Percentiles rank a stretch among this genome's conserved stretches.
Evolutionary conservation across 2,329 filamentous ascomycete species (phyloP).

Genomic region (Corinectria fuckeliana): DNA sequence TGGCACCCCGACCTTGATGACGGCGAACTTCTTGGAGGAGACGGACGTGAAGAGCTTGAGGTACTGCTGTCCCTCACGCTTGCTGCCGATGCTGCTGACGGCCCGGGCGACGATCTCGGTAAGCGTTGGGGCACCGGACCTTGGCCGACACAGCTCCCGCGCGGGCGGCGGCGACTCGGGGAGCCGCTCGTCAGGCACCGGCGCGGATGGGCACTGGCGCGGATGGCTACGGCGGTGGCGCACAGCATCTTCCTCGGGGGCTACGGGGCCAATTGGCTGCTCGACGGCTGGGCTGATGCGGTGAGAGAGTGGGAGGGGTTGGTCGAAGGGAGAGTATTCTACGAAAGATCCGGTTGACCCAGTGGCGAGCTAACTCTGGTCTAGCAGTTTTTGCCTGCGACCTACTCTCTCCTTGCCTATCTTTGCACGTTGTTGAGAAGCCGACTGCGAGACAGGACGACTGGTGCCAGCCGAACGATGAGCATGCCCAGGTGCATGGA

Average conservation of each 20-base stretch:
- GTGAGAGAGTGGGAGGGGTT: slow-evolving; percentile 8
- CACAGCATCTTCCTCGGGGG: slow-evolving; percentile 49
- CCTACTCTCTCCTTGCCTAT: background rate
- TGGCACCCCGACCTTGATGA: slow-evolving; percentile 99
- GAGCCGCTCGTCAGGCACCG: slow-evolving; percentile 50
- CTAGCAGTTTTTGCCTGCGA: background rate
- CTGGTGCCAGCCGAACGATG: background rate
- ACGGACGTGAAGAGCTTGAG: slow-evolving; percentile 97
- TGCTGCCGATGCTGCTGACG: slow-evolving; percentile 93
- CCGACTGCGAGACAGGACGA: background rate
- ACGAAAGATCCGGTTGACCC: background rate
- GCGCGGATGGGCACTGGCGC: slow-evolving; percentile 53
- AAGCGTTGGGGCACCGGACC: slow-evolving; percentile 34
- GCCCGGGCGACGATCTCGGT: slow-evolving; percentile 57
- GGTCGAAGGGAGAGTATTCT: slow-evolving; percentile 3
- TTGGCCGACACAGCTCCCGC: slow-evolving; percentile 30
- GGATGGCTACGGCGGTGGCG: slow-evolving; percentile 49
- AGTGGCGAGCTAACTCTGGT: background rate
- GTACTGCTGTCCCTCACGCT: slow-evolving; percentile 96
- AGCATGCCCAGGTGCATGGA: background rate
- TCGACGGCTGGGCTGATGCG: slow-evolving; percentile 14
- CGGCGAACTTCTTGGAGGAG: slow-evolving; percentile 94
- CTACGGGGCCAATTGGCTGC: slow-evolving; percentile 34
- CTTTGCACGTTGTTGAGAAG: background rate
- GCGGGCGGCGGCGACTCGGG: slow-evolving; percentile 35